Evolutionary conservation across 768 basidiomycete species (phyloP), one percentile per base, ranked within the genome.

Genomic region (Brasilioporus rufonigricans): DNA sequence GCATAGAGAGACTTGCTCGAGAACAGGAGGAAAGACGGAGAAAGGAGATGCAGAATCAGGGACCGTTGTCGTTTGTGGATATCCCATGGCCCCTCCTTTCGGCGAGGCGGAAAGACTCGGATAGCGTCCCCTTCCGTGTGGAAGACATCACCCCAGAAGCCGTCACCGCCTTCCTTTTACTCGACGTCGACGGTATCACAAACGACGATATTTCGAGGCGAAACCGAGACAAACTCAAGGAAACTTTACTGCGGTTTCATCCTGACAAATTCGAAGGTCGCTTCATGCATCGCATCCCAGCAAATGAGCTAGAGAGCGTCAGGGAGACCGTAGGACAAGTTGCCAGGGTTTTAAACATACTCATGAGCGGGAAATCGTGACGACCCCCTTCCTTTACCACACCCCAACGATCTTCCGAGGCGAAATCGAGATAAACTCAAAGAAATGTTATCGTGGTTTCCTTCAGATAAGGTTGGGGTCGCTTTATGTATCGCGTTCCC

Each of bases 251-350:
- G 24, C 83, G 87, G 19, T 91, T 87, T 66, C 89, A 91, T 64
- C 89, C 89, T 2, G 89, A 91, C 69, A 91, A 91, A 66, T 90
- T 90, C 50, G 86, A 91, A 65, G 86, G 89, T 19, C 77, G 89
- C 32, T 71, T 90, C 45, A 82, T 89, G 78, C 65, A 66, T 46
- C 74, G 75, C 5, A 75, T 89, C 7, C 62, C 60, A 40, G 71
- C 73, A 31, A 62, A 60, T 13, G 86, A 91, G 23, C 68, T 63
- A 62, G 77, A 77, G 40, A 64, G 58, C 16, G 84, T 88, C 3
- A 72, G 72, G 48, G 83, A 87, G 58, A 86, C 76, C 0, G 83
- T 86, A 19, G 86, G 83, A 6, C 77, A 80, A 32, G 82, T 91
- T 6, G 85, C 77, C 12, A 74, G 88, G 54, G 78, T 77, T 19